Base-by-base conservation (phyloP, 495 filamentous ascomycete genomes). In the Cudoniella acicularis region DNA sequence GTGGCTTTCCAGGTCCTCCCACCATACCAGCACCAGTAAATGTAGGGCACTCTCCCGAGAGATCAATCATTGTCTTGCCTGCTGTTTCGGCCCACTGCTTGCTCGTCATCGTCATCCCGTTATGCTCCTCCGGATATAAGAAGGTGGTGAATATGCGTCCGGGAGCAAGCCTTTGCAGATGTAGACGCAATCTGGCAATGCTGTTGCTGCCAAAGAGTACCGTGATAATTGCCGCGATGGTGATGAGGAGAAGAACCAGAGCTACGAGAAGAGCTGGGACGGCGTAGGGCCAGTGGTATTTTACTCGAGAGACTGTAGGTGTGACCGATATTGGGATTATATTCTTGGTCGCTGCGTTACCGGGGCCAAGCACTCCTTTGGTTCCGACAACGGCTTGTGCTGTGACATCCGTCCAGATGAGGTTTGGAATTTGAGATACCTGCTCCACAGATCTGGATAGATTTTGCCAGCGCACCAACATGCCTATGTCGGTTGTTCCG, bases 401-500 rank as follows among this genome's bases (percentile, higher is more conserved):
- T 0, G 72, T 64, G 1, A 69, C 24, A 49, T 79, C 75, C 0
- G 75, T 75, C 68, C 69, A 78, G 26, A 77, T 68, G 0, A 76
- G 64, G 48, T 78, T 73, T 2, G 72, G 48, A 40, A 78, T 78
- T n/a, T 48, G 13, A 0, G 61, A 62, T 1, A 67, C 62, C 1
- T 50, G 52, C 0, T 23, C 10, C 2, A 60, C n/a, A 2, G 62
- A 62, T 0, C 17, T 45, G 1, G 67, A 64, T 1, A 74, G 57
- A 10, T 65, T 60, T 53, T 74, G 70, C 73, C 74, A 77, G 21
- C 50, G 54, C 0, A 45, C 48, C 36, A 57, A 72, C 65, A 75
- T 65, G 1, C 71, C 68, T 50, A 72, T 60, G 48, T 69, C 67
- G 11, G 20, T 11, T 9, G 21, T 23, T 3, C 70, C 75, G 6